A percentile compares a stretch with the other conserved stretches of the same genome.
Conservation (phyloP, 768 basidiomycete genomes). For the Rhizopogon vulgaris region DNA sequence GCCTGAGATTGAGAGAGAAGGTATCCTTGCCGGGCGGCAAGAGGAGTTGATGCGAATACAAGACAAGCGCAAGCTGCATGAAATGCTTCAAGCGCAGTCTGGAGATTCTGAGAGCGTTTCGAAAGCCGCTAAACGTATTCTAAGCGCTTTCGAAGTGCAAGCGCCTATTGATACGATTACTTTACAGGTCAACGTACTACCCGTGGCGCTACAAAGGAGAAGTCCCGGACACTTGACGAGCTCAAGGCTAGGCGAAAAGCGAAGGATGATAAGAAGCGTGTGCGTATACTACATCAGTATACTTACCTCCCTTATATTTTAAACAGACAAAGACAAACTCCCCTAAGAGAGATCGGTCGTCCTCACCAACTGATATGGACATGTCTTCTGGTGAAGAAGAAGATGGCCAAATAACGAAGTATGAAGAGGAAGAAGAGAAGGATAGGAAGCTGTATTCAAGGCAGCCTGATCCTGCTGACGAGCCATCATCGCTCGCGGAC, state of each 20-base stretch:
- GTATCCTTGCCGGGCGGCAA: slow-evolving; percentile 70
- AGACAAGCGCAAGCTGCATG: slow-evolving; percentile 65
- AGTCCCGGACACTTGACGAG: slow-evolving; percentile 72
- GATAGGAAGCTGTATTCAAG: slow-evolving; percentile 46
- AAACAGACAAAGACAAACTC: slow-evolving; percentile 45
- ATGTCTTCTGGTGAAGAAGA: slow-evolving; percentile 73
- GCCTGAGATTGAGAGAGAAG: slow-evolving; percentile 88
- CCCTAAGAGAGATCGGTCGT: slow-evolving; percentile 65
- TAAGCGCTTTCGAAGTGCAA: neutral
- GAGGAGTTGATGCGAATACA: slow-evolving; percentile 76
- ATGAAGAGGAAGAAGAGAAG: slow-evolving; percentile 69
- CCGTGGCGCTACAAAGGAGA: slow-evolving; percentile 75
- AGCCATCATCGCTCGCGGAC: slow-evolving; percentile 49
- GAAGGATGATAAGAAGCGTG: slow-evolving; percentile 83
- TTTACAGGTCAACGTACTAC: slow-evolving; percentile 63
- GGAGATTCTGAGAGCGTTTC: slow-evolving; percentile 54
- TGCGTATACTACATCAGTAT: slow-evolving; percentile 28
- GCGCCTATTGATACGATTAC: slow-evolving; percentile 6
- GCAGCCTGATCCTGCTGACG: slow-evolving; percentile 33
- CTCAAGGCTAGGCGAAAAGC: slow-evolving; percentile 83
- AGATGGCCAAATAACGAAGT: slow-evolving; percentile 71
- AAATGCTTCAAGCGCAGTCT: slow-evolving; percentile 65
- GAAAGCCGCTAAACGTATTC: slow-evolving; percentile 73
- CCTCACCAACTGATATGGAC: slow-evolving; percentile 83
- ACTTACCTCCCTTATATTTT: slow-evolving; percentile 9